phyloP scores from a whole-genome alignment of 306 rosid species.

The Lathyrus sativus region DNA sequence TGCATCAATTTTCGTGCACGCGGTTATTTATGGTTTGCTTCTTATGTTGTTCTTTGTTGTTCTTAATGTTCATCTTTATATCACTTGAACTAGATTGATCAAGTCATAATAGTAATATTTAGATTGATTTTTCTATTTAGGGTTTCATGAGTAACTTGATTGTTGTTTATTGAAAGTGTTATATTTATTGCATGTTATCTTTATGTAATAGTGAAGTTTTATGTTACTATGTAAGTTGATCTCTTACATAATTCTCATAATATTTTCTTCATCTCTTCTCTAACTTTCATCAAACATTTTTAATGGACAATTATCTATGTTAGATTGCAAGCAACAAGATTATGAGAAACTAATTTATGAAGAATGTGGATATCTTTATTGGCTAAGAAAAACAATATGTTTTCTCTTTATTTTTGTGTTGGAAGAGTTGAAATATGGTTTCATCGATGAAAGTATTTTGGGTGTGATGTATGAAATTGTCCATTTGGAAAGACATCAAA shows the following conservation, averaged over 20 bases:
- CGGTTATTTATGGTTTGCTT: slow-evolving; percentile 77
- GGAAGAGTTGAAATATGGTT: no score
- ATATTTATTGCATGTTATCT: not conserved
- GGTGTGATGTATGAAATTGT: no score
- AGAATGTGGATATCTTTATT: no score
- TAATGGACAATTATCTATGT: no score
- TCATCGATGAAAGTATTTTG: no score
- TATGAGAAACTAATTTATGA: no score
- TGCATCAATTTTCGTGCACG: slow-evolving; percentile 82
- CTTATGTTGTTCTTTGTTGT: slow-evolving; percentile 69
- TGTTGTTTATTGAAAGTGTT: not conserved
- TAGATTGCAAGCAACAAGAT: no score
- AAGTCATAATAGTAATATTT: no score
- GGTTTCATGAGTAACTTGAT: not conserved
- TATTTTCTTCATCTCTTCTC: not conserved
- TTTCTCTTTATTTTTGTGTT: no score
- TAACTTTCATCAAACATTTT: not conserved
- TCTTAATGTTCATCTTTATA: slow-evolving; percentile 71
- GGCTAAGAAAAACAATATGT: no score
- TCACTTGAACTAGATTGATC: slow-evolving; percentile 41
- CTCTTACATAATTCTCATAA: not conserved
- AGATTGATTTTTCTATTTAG: not conserved
- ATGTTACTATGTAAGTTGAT: not conserved
- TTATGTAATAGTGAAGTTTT: not conserved
- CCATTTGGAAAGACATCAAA: no score